Evolutionary conservation across 1,284 basidiomycete species (phyloP).

Genomic region (Ceratobasidium sp.): DNA sequence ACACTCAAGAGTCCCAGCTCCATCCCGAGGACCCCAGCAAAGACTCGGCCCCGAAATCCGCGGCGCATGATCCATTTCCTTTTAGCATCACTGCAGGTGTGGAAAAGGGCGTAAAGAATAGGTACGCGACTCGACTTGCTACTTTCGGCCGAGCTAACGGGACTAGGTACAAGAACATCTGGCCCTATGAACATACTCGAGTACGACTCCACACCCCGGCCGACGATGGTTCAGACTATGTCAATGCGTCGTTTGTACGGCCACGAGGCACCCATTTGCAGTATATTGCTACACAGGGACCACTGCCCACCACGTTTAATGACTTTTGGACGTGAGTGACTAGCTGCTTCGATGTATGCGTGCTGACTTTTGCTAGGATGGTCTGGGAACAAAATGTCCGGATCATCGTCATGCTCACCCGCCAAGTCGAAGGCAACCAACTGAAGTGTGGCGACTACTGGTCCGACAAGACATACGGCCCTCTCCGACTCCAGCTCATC

Average conservation of each 20-base stretch:
- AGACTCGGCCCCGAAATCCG: slow-evolving; percentile 6
- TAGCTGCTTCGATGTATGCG: slow-evolving; percentile 13
- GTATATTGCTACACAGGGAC: slow-evolving; percentile 97
- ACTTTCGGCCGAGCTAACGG: slow-evolving; percentile 28
- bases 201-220: slow-evolving; percentile 66
- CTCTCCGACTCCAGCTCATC: slow-evolving; percentile 68
- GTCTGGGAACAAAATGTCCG: slow-evolving; percentile 83
- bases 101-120: slow-evolving; percentile 93
- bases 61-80: slow-evolving; percentile 67
- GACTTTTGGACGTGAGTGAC: slow-evolving; percentile 94
- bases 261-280: slow-evolving; percentile 78
- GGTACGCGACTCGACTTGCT: slow-evolving; percentile 58
- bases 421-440: slow-evolving; percentile 86
- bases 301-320: slow-evolving; percentile 84
- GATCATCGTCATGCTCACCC: slow-evolving; percentile 88
- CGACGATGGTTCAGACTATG: slow-evolving; percentile 79
- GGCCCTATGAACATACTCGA: slow-evolving; percentile 94
- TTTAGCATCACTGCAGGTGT: slow-evolving; percentile 96
- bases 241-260: slow-evolving; percentile 92
- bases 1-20: slow-evolving; percentile 57
- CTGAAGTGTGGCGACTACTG: slow-evolving; percentile 95
- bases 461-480: slow-evolving; percentile 74
- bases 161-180: slow-evolving; percentile 86
- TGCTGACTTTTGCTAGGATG: slow-evolving; percentile 55
- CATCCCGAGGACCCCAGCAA: slow-evolving; percentile 22